These are phyloP conservation scores for Ehretia macrophylla DNA, from an alignment of 257 asterid species.

Conservation along the genomic window DNA sequence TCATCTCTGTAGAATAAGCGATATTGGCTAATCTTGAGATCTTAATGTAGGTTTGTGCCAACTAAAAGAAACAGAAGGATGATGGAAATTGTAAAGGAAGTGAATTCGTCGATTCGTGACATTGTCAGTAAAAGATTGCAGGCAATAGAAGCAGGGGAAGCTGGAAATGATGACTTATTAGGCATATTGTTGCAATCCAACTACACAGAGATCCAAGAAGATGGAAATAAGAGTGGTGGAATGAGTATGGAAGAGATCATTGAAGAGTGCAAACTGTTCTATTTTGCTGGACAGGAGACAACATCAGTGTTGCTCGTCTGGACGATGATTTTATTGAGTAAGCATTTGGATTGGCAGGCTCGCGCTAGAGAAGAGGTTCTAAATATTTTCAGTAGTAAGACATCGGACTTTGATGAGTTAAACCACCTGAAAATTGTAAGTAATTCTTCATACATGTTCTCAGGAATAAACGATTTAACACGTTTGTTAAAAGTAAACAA, in stretches of 20 bases:
- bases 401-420: constrained; percentile 9
- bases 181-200: constrained; percentile 23
- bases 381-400: background rate
- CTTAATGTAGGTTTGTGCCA: constrained; percentile 35
- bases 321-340: constrained; percentile 19
- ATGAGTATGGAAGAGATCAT: constrained; percentile 24
- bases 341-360: constrained; percentile 24
- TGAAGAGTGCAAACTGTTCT: constrained; percentile 28
- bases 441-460: background rate
- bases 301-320: constrained; percentile 22
- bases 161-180: constrained; percentile 24
- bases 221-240: constrained; percentile 13
- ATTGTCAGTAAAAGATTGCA: constrained; percentile 35
- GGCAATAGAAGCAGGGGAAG: constrained; percentile 36
- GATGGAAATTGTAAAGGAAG: constrained; percentile 35
- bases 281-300: constrained; percentile 27
- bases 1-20: too few species aligned
- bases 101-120: constrained; percentile 24
- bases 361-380: constrained; percentile 21
- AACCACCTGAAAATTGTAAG: constrained; percentile 20
- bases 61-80: constrained; percentile 39
- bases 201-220: constrained; percentile 17
- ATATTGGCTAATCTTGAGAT: background rate
- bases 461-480: too few species aligned
- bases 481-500: too few species aligned